Evolutionary conservation across 1,139 yeast species (phyloP).

Genomic region (Sugiyamaella japonica): DNA sequence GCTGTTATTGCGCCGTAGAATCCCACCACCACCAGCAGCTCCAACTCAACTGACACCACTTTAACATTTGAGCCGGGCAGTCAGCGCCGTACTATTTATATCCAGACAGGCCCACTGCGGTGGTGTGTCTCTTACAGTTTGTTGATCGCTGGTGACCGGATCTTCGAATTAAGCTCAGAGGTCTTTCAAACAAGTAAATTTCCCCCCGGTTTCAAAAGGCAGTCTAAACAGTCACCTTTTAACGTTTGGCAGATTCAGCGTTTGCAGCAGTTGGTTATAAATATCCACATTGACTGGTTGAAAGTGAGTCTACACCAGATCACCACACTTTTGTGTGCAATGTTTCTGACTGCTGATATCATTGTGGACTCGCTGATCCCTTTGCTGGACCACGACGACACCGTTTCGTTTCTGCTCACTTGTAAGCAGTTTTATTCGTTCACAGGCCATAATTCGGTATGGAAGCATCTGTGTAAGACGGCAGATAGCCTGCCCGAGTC

Average conservation of each 20-base stretch:
- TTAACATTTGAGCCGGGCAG: no score
- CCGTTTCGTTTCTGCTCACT: conserved; percentile 11
- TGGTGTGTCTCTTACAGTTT: no score
- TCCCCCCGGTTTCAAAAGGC: background rate
- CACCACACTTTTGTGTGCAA: background rate
- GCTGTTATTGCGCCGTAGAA: background rate
- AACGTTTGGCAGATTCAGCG: background rate
- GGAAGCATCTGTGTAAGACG: conserved; percentile 12
- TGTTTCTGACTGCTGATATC: conserved; percentile 12
- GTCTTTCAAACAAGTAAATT: background rate
- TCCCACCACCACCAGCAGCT: no score
- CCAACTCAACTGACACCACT: no score
- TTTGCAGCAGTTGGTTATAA: background rate
- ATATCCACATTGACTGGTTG: no score
- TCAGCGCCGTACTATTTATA: background rate
- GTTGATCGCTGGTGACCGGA: no score
- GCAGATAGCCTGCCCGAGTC: conserved; percentile 3
- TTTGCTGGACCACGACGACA: conserved; percentile 12
- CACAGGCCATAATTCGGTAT: conserved; percentile 12
- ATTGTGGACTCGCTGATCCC: conserved; percentile 14
- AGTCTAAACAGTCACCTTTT: background rate
- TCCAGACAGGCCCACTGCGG: background rate
- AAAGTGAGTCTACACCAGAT: no score
- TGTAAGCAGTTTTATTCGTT: conserved; percentile 9
- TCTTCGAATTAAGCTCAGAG: background rate